Conservation (phyloP, 1,284 basidiomycete species). For the Coniophora puteana region DNA sequence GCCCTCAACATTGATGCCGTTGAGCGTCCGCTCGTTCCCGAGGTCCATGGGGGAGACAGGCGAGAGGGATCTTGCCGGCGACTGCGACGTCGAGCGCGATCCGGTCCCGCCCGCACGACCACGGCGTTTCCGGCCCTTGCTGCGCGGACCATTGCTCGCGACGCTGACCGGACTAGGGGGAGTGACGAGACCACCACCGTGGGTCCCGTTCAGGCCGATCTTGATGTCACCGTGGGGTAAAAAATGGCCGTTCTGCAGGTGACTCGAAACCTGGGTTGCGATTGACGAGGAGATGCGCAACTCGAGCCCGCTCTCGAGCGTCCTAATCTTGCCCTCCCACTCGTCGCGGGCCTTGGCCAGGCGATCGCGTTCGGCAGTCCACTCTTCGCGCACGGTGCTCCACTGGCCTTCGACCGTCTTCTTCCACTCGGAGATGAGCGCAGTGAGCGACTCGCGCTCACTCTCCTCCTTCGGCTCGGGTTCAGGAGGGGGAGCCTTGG, state of each 20-base stretch:
- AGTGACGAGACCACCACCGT: slow-evolving; percentile 54
- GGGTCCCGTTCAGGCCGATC: slow-evolving; percentile 23
- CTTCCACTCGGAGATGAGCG: slow-evolving; percentile 63
- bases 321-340: slow-evolving; percentile 64
- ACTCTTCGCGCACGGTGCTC: slow-evolving; percentile 66
- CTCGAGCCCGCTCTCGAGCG: slow-evolving; percentile 39
- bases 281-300: slow-evolving; percentile 46
- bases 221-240: slow-evolving; percentile 32
- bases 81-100: slow-evolving; percentile 21
- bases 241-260: slow-evolving; percentile 32
- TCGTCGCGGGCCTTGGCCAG: slow-evolving; percentile 74
- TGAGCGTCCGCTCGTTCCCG: slow-evolving; percentile 24
- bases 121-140: slow-evolving; percentile 30
- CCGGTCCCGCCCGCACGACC: no score
- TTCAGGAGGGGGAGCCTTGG: slow-evolving; percentile 32
- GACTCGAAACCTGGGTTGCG: slow-evolving; percentile 34
- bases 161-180: slow-evolving; percentile 71
- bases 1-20: slow-evolving; percentile 10
- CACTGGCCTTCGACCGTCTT: slow-evolving; percentile 76
- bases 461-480: slow-evolving; percentile 26
- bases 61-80: slow-evolving; percentile 27
- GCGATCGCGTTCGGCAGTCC: slow-evolving; percentile 78
- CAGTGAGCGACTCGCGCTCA: slow-evolving; percentile 45
- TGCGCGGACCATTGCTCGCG: slow-evolving; percentile 52
- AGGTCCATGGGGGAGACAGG: slow-evolving; percentile 32